Percentiles rank a stretch among this genome's conserved stretches.
Conservation (phyloP, 208 protist genomes). For the Wallacemonas rigidus region DNA sequence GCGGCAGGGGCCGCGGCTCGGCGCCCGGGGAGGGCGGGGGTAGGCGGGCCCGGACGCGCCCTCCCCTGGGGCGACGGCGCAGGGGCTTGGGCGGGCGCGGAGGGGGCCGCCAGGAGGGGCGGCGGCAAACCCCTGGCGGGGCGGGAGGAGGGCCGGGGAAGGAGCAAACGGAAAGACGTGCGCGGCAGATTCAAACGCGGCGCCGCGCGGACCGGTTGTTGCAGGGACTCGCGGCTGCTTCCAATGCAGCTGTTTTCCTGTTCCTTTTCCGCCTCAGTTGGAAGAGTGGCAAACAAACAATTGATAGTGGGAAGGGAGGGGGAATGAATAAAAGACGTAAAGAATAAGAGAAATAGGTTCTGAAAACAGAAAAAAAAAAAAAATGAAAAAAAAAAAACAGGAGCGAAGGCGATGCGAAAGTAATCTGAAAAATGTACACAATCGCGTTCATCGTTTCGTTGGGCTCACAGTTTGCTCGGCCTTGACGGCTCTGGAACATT, state of each 20-base stretch:
- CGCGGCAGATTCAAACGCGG: too few relatives aligned
- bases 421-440: too few relatives aligned
- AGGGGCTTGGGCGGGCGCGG: not conserved
- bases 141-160: too few relatives aligned
- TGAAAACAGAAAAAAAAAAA: not conserved
- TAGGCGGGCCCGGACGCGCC: not conserved
- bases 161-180: too few relatives aligned
- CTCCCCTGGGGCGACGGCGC: too few relatives aligned
- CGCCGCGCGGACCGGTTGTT: too few relatives aligned
- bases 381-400: not conserved
- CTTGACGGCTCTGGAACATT: constrained; percentile 2
- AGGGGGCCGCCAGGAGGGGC: not conserved
- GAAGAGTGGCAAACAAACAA: too few relatives aligned
- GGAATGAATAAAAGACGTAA: too few relatives aligned
- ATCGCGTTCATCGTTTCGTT: not conserved
- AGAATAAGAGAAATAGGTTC: too few relatives aligned
- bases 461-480: constrained; percentile 2
- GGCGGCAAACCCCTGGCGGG: too few relatives aligned
- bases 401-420: too few relatives aligned
- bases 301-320: too few relatives aligned
- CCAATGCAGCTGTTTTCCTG: not conserved
- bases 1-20: not conserved
- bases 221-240: not conserved
- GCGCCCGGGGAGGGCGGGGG: not conserved
- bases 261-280: not conserved